Percentiles rank a stretch among this genome's conserved stretches.
Conservation (phyloP, 177 flowering plant species). For the Vitis hybrid region DNA sequence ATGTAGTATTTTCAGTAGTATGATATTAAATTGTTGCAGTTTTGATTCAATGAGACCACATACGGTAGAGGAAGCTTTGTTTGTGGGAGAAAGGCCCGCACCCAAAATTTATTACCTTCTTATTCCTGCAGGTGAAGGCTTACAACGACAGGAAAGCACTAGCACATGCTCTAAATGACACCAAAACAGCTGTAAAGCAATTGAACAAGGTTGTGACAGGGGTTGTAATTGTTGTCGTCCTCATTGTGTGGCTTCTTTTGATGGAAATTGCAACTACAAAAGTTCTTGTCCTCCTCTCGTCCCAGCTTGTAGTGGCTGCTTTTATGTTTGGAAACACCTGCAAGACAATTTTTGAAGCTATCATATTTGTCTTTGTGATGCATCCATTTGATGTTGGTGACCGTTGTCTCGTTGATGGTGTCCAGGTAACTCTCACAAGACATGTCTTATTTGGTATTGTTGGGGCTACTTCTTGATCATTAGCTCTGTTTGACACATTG, state of each 20-base stretch:
- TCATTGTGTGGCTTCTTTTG: conserved; percentile 65
- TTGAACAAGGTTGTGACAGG: conserved; percentile 61
- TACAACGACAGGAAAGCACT: conserved; percentile 67
- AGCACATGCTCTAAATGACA: conserved; percentile 71
- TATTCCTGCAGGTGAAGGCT: conserved; percentile 53
- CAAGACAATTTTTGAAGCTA: conserved; percentile 77
- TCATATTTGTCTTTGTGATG: conserved; percentile 81
- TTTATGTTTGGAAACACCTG: conserved; percentile 79
- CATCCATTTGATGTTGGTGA: conserved; percentile 96
- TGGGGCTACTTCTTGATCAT: background rate
- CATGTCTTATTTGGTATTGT: background rate
- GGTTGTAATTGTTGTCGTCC: conserved; percentile 38
- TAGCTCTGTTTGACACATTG: background rate
- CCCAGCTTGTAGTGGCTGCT: conserved; percentile 66
- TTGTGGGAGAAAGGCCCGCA: background rate
- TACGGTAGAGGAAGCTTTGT: background rate
- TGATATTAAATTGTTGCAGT: background rate
- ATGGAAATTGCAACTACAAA: conserved; percentile 69
- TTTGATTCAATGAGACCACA: background rate
- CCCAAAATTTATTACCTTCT: background rate
- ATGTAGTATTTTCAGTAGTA: background rate
- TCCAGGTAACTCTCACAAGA: conserved; percentile 45
- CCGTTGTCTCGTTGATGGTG: conserved; percentile 79
- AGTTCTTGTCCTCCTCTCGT: conserved; percentile 60
- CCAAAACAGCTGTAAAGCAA: conserved; percentile 84